A percentile compares a stretch with the other conserved stretches of the same genome.
These are phyloP conservation scores for Cladosporium sp. DNA, from an alignment of 2,329 filamentous ascomycete species.

Conservation along the genomic window DNA sequence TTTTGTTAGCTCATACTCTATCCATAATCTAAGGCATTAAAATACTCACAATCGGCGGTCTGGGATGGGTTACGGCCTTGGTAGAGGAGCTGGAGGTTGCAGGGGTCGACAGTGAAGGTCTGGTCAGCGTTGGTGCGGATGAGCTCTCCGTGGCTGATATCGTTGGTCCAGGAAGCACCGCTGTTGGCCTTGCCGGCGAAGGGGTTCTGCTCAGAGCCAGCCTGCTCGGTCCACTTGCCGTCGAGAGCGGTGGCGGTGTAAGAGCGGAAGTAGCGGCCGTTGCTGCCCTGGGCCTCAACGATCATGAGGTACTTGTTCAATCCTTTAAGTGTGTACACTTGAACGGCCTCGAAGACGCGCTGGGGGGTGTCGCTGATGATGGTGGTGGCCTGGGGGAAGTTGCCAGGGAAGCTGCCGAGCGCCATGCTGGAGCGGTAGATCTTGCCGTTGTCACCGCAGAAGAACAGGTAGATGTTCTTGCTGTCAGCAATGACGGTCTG, in stretches of 20 bases:
- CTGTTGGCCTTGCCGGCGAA: constrained; percentile 68
- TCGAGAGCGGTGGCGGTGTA: constrained; percentile 60
- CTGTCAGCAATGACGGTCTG: constrained; percentile 64
- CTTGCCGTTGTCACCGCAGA: constrained; percentile 65
- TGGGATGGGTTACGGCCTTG: constrained; percentile 55
- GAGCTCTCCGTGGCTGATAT: constrained; percentile 67
- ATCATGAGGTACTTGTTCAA: constrained; percentile 63
- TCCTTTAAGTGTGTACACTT: constrained; percentile 63
- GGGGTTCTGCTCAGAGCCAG: constrained; percentile 55
- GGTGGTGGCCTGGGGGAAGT: constrained; percentile 55
- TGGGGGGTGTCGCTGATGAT: constrained; percentile 54
- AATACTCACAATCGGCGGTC: constrained; percentile 48
- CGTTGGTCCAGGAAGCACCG: constrained; percentile 65
- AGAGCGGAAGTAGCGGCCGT: constrained; percentile 66
- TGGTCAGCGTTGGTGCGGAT: constrained; percentile 59
- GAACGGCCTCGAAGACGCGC: constrained; percentile 66
- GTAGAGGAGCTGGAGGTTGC: constrained; percentile 65
- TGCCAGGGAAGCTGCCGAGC: constrained; percentile 61
- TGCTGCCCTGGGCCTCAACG: constrained; percentile 60
- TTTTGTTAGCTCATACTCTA: not conserved
- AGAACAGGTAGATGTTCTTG: constrained; percentile 67
- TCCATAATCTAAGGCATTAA: constrained; percentile 28
- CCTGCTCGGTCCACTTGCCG: constrained; percentile 61
- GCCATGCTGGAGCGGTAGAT: constrained; percentile 67
- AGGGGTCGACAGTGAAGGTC: constrained; percentile 63